Base-by-base conservation (phyloP, 2,329 filamentous ascomycete species). In the Cladophialophora psammophila region DNA sequence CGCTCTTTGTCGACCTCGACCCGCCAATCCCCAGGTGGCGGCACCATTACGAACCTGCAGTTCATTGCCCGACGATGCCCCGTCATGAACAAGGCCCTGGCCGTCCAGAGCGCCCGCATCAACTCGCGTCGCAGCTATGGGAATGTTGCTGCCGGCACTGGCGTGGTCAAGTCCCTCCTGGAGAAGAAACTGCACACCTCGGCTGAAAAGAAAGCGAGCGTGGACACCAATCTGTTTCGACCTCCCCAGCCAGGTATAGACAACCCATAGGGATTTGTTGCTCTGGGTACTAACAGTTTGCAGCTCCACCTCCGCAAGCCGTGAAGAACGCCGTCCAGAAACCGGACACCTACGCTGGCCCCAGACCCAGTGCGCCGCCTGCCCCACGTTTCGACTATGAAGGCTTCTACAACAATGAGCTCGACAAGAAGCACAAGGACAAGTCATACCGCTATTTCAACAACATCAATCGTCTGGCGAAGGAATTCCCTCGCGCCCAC, bases 361-460 rank as follows among this genome's bases (percentile, higher is more conserved):
- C 80, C 48, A 82, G 82, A 60, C 83, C 85, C 3, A 76, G 80
- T 50, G 84, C 84, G 38, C 83, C 83, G 12, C 77, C 79, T 40
- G 75, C 80, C 31, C 76, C 79, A 66, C 92, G 89, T 75, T 99
- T 97, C 80, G 87, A 98, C 80, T 99, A 99, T 76, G 89, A 97
- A 75, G 87, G 80, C 55, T 99, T 97, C 81, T 99, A 98, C 82
- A 83, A 90, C 72, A 83, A 83, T 69, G 94, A 99, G 80, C 82
- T 99, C 73, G 93, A 97, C 75, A 98, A 97, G 87, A 99, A 99
- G 84, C 95, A 97, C 86, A 94, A 96, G 86, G 95, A 99, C 86
- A 98, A 97, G 84, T 97, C 94, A 60, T 99, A 99, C 84, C 92
- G 95, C 77, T 98, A 98, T 84, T 99, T 99, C 85, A 99, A 99